Percentiles rank a stretch among this genome's conserved stretches.
phyloP scores from a whole-genome alignment of 768 basidiomycete species.

The Mycena alexandri region DNA sequence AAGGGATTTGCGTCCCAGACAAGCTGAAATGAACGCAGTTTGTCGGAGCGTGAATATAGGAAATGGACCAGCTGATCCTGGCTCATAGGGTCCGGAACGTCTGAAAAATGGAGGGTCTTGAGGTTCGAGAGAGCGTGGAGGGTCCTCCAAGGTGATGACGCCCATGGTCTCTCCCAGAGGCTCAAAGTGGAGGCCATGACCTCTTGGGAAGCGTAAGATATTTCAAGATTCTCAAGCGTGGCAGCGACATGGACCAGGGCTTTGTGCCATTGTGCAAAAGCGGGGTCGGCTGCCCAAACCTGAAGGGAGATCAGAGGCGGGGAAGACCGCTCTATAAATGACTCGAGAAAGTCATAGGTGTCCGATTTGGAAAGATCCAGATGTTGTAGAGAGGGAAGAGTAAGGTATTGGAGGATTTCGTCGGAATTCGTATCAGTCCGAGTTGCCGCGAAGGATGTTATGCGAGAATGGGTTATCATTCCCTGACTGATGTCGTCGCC shows the following conservation, averaged over 20 bases:
- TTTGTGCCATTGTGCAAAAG: not conserved
- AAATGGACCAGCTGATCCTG: not conserved
- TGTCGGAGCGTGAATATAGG: not conserved
- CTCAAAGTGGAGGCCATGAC: not conserved
- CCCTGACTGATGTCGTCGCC: not conserved
- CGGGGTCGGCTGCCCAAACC: too few relatives aligned
- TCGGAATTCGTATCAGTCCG: not conserved
- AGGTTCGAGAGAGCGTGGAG: not conserved
- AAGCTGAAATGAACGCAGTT: constrained; percentile 1
- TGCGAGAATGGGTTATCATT: not conserved
- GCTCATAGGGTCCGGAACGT: too few relatives aligned
- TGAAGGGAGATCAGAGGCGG: not conserved
- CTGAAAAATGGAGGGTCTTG: not conserved
- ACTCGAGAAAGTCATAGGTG: not conserved
- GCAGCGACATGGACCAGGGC: not conserved
- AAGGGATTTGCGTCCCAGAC: not conserved
- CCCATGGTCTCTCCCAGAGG: too few relatives aligned
- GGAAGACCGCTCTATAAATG: not conserved
- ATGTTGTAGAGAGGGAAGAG: not conserved
- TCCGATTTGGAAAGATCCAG: not conserved
- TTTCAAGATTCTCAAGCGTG: not conserved
- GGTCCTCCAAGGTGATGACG: not conserved
- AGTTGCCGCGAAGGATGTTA: not conserved
- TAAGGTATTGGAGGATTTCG: not conserved
- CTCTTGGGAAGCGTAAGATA: not conserved